Conservation (phyloP, 2,329 filamentous ascomycete species). For the Fusarium aywerte region DNA sequence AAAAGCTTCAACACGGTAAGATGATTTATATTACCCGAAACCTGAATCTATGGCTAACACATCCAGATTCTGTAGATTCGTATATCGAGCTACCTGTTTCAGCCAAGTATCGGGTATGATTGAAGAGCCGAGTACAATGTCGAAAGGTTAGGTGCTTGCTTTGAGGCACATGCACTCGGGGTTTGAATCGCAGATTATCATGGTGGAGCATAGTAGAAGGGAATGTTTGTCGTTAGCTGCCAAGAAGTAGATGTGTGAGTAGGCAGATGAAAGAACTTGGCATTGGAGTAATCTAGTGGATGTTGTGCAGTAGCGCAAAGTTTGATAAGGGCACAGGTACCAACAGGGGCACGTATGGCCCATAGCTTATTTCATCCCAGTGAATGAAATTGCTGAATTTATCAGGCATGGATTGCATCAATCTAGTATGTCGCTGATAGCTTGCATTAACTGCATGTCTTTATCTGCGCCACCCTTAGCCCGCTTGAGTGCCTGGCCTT, state of each 20-base stretch:
- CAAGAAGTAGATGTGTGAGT: too few relatives aligned
- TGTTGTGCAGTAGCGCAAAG: not conserved
- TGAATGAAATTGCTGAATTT: too few relatives aligned
- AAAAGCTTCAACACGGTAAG: not conserved
- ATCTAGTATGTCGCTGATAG: not conserved
- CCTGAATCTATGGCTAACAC: not conserved
- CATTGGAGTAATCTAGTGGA: not conserved
- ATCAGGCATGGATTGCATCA: not conserved
- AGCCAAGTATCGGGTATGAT: not conserved
- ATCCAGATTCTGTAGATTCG: not conserved
- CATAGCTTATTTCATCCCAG: not conserved
- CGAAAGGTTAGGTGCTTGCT: not conserved
- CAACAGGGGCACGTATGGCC: not conserved
- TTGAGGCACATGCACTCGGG: not conserved
- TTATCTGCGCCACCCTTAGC: not conserved
- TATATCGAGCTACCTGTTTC: not conserved
- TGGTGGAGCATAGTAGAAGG: not conserved
- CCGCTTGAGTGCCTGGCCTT: not conserved
- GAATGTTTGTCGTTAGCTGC: too few relatives aligned
- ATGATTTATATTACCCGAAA: not conserved
- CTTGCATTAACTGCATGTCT: not conserved
- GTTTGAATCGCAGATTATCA: not conserved
- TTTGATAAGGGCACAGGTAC: not conserved
- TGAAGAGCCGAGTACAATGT: too few relatives aligned
- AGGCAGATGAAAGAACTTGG: not conserved